Evolutionary conservation across 768 basidiomycete species (phyloP), one percentile per base, ranked within the genome.

Genomic region (Boletus rubropictus): DNA sequence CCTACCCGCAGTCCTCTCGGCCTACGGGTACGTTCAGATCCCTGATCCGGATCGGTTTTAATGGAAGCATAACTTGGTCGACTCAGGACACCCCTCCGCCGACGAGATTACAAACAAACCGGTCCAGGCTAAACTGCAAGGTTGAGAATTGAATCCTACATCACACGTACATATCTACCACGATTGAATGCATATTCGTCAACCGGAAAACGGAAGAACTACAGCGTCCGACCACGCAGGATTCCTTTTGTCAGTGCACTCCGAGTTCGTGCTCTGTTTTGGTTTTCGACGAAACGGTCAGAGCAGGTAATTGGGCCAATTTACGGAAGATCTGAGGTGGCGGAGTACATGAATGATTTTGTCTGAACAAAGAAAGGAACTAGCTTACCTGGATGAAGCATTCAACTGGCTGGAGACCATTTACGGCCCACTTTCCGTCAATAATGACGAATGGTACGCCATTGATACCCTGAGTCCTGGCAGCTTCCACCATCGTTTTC

Each of bases 391-490:
- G 62, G 18, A 63, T 52, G 51, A 70, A 76, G 22, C 62, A 67
- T 20, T 73, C 74, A 25, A 62, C 54, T 2, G 66, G 59, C 44
- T 76, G 75, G 24, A 71, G 67, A 34, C 74, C 74, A 14, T 66
- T 69, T 43, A 76, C 56, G 3, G 71, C 75, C 66, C 70, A 76
- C 45, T 69, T 71, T 25, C 66, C 62, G 31, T 75, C 65, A 44
- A 76, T 68, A 22, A 78, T 72, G 43, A 74, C 67, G 55, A 75
- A 78, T 14, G 78, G 78, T 0, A 78, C 76, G 25, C 78, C 77
- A 10, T 59, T 67, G 46, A 79, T 71, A 22, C 75, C 73, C 3
- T 66, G 59, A n/a, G 57, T 50, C 46, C 64, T 67, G 11, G 74
- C 73, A 20, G 67, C 64, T 15, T 55, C 54, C 8, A 73, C 65